A percentile compares a stretch with the other conserved stretches of the same genome.
Evolutionary conservation across 2,329 filamentous ascomycete genomes (phyloP).

Genomic region (Dothistroma septosporum): DNA sequence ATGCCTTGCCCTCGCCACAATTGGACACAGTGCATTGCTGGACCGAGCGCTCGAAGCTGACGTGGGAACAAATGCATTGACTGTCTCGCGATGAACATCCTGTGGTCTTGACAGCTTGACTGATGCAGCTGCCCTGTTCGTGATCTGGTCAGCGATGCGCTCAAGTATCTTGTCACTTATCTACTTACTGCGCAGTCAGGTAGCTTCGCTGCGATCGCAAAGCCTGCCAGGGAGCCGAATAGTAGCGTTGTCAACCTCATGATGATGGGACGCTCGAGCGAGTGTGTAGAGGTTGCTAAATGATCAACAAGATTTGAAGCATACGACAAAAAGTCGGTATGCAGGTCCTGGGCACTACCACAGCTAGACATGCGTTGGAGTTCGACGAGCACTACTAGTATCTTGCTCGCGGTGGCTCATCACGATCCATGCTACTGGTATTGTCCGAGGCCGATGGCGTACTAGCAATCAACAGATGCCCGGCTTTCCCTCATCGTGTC

Average conservation of each 20-base stretch:
- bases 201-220: not conserved
- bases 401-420: not conserved
- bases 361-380: not conserved
- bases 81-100: not conserved
- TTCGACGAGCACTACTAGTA: not conserved
- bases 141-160: not conserved
- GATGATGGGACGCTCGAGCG: not conserved
- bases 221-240: not conserved
- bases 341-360: not conserved
- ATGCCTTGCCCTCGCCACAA: not conserved
- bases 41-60: not conserved
- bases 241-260: slow-evolving; percentile 1
- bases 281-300: not conserved
- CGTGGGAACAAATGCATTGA: not conserved
- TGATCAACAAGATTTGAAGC: not conserved
- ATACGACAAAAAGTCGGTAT: not conserved
- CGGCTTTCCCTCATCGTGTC: not conserved
- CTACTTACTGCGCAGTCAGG: not conserved
- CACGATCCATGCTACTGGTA: not conserved
- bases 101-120: not conserved
- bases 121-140: not conserved
- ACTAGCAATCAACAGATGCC: not conserved
- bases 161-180: too few species aligned
- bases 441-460: slow-evolving; percentile 1
- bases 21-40: not conserved